phyloP scores from a whole-genome alignment of 2,329 filamentous ascomycete genomes.

The Cladosporium phlei region DNA sequence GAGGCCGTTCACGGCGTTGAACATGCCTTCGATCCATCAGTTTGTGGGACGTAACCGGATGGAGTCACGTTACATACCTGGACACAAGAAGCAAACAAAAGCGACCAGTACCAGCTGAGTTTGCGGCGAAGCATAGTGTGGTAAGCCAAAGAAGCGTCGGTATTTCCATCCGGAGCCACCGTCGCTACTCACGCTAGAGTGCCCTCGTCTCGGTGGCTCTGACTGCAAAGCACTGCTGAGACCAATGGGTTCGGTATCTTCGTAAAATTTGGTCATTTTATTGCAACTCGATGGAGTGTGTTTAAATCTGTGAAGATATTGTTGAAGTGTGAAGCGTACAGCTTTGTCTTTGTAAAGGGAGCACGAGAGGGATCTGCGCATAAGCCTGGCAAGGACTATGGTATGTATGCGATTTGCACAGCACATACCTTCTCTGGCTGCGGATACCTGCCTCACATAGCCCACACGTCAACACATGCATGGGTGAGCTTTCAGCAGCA shows the following conservation, averaged over 20 bases:
- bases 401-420: too few relatives aligned
- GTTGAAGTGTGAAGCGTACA: too few relatives aligned
- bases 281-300: too few relatives aligned
- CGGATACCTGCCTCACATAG: too few relatives aligned
- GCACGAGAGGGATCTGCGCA: too few relatives aligned
- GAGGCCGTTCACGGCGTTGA: conserved; percentile 49
- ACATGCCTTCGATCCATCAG: conserved; percentile 37
- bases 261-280: conserved; percentile 10
- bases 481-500: too few relatives aligned
- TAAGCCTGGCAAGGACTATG: too few relatives aligned
- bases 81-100: conserved; percentile 51
- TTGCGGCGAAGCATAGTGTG: conserved; percentile 49
- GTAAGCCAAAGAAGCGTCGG: conserved; percentile 40
- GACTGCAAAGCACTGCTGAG: conserved; percentile 2
- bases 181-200: neutral
- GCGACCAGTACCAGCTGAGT: conserved; percentile 47
- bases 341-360: too few relatives aligned
- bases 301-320: too few relatives aligned
- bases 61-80: conserved; percentile 29
- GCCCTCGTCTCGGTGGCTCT: neutral
- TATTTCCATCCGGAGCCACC: conserved; percentile 46
- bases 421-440: too few relatives aligned
- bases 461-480: too few relatives aligned
- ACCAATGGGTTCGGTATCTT: conserved; percentile 3
- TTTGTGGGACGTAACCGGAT: conserved; percentile 4